These are phyloP conservation scores for Eucalyptus guilfoylei DNA, from an alignment of 345 rosid species.

Conservation along the genomic window DNA sequence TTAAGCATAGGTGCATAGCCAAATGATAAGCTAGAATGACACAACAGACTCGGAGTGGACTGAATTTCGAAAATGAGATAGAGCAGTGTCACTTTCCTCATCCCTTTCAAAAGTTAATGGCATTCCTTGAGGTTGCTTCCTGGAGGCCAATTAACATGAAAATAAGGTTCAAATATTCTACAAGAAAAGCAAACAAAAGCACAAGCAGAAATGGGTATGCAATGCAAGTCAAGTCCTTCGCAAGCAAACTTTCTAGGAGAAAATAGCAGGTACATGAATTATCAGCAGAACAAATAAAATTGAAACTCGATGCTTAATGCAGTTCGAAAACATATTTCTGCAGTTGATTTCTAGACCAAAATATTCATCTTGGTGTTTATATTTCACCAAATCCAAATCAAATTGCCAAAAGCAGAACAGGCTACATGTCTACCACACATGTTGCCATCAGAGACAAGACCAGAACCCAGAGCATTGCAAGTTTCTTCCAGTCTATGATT, in stretches of 20 bases:
- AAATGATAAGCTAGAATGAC: slow-evolving; percentile 12
- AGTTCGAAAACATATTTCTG: background rate
- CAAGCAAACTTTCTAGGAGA: background rate
- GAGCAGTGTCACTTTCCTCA: slow-evolving; percentile 49
- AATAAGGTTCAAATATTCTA: background rate
- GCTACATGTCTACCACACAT: background rate
- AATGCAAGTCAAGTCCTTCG: background rate
- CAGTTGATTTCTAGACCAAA: background rate
- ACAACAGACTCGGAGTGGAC: slow-evolving; percentile 43
- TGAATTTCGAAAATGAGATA: slow-evolving; percentile 32
- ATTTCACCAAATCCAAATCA: background rate
- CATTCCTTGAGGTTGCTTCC: slow-evolving; percentile 17
- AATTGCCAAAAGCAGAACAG: background rate
- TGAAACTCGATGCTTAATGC: background rate
- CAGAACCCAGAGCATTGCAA: background rate
- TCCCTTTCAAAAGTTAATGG: slow-evolving; percentile 30
- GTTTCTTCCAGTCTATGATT: background rate
- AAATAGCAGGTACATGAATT: background rate
- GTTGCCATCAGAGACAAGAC: background rate
- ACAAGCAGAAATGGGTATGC: background rate
- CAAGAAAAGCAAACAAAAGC: background rate
- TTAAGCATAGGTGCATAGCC: background rate
- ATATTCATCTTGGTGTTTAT: background rate
- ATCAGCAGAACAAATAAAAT: background rate
- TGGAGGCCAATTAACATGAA: slow-evolving; percentile 6